Evolutionary conservation across 2,329 filamentous ascomycete genomes (phyloP).

Genomic region (Aspergillus melleus): DNA sequence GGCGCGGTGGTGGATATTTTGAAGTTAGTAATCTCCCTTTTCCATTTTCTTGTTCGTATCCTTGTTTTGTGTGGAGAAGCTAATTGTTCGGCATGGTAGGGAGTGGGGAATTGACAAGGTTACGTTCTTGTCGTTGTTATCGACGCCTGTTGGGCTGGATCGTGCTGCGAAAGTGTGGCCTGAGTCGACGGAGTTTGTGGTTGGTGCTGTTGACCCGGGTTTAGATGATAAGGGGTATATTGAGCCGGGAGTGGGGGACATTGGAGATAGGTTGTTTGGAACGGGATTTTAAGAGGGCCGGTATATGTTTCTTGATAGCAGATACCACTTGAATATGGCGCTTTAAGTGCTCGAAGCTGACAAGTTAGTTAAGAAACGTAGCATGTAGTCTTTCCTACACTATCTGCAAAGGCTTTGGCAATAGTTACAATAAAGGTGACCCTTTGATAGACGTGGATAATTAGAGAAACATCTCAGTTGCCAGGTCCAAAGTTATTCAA

Average conservation of each 20-base stretch:
- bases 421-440: too few relatives aligned
- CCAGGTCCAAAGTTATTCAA: too few relatives aligned
- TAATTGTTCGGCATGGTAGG: slow-evolving; percentile 5
- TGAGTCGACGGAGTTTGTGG: slow-evolving; percentile 26
- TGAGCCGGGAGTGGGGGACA: slow-evolving; percentile 29
- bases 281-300: slow-evolving; percentile 13
- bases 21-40: slow-evolving; percentile 17
- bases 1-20: slow-evolving; percentile 27
- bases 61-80: neutral
- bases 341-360: too few relatives aligned
- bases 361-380: too few relatives aligned
- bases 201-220: slow-evolving; percentile 25
- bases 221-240: slow-evolving; percentile 29
- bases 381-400: too few relatives aligned
- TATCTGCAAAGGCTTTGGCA: too few relatives aligned
- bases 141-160: slow-evolving; percentile 20
- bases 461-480: too few relatives aligned
- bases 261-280: slow-evolving; percentile 31
- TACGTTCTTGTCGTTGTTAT: slow-evolving; percentile 28
- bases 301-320: neutral
- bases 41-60: neutral
- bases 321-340: too few relatives aligned
- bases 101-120: slow-evolving; percentile 30
- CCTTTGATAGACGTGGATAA: too few relatives aligned
- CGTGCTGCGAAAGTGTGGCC: slow-evolving; percentile 26